These are phyloP conservation scores for Calophaca sinica DNA, from an alignment of 306 rosid genomes.

Conservation along the genomic window DNA sequence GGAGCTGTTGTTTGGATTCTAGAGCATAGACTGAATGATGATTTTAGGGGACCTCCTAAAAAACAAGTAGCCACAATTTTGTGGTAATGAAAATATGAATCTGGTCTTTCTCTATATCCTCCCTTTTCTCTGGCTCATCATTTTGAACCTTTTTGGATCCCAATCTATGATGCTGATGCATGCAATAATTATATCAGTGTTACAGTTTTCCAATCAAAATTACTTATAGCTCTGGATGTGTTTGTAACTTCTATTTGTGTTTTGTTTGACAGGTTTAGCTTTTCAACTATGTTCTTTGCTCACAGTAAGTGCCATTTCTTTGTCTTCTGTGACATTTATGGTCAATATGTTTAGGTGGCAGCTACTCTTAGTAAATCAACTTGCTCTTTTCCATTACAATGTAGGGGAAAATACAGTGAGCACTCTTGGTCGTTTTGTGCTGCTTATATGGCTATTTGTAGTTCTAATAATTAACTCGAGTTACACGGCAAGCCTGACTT, in stretches of 20 bases:
- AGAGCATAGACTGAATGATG: constrained; percentile 91
- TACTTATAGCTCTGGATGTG: constrained; percentile 22
- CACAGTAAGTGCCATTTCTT: constrained; percentile 74
- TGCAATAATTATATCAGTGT: constrained; percentile 5
- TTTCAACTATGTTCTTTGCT: constrained; percentile 87
- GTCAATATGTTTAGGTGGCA: constrained; percentile 14
- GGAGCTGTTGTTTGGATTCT: constrained; percentile 95
- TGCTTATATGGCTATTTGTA: constrained; percentile 90
- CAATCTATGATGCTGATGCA: constrained; percentile 28
- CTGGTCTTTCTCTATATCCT: constrained; percentile 3
- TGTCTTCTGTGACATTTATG: constrained; percentile 33
- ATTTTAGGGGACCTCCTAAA: constrained; percentile 91
- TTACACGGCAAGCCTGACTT: constrained; percentile 96
- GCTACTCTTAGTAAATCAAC: constrained; percentile 26
- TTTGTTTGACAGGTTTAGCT: constrained; percentile 73
- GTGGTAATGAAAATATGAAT: constrained; percentile 59
- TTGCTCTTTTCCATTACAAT: constrained; percentile 40
- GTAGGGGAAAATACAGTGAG: constrained; percentile 92
- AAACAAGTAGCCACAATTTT: constrained; percentile 74
- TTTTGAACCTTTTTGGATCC: constrained; percentile 22
- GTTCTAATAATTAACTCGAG: constrained; percentile 93
- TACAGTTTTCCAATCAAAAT: constrained; percentile 32
- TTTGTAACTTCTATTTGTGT: constrained; percentile 35
- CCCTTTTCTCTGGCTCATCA: background rate
- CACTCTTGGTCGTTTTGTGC: constrained; percentile 91